Base-by-base conservation (phyloP, 23 red algal species). In the Gracilaria vermiculophylla region DNA sequence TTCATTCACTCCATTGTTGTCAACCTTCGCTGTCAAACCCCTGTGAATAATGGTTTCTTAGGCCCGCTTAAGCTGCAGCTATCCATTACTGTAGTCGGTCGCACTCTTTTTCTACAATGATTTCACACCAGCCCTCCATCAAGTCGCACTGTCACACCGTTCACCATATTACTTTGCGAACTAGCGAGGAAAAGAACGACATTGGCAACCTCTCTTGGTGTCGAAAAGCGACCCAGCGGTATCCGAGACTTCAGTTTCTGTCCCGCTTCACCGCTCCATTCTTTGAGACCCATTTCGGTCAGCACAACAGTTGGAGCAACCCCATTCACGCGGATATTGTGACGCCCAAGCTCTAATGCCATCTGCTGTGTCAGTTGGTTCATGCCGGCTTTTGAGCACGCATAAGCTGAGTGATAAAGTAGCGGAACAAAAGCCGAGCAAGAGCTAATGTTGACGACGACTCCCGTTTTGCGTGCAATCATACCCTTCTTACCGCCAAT, bases 371-470 rank as follows among this genome's bases (percentile, higher is more conserved):
- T 98, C 41, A 98, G 82, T 54, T 74, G 62, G 60, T 94, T 35
- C 24, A 98, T 71, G 0, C 79, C 96, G 11, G 92, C 96, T 78
- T 98, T 98, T 53, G 92, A 94, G 45, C 87, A 77, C 33, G 91
- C 78, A 60, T 98, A 98, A 12, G 96, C 92, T 7, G 69, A 77
- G 67, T 98, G 96, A 35, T 93, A 35, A 29, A 11, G 5, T 0
- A 98, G 78, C 15, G 79, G 86, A 44, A 71, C 89, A 50, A 42
- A 27, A 10, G 69, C 77, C 16, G 92, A 85, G 17, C 34, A 56
- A 11, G 92, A 92, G 10, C 69, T 85, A 24, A 98, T 74, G 70
- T 98, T 88, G 16, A 98, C 71, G 36, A 98, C 80, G 25, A 75
- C 81, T n/a, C 96, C 96, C 16, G 53, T 28, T 20, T 73, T 76